A percentile compares a stretch with the other conserved stretches of the same genome.
phyloP scores from a whole-genome alignment of 257 asterid species.

The Solanum pinnatisectum region DNA sequence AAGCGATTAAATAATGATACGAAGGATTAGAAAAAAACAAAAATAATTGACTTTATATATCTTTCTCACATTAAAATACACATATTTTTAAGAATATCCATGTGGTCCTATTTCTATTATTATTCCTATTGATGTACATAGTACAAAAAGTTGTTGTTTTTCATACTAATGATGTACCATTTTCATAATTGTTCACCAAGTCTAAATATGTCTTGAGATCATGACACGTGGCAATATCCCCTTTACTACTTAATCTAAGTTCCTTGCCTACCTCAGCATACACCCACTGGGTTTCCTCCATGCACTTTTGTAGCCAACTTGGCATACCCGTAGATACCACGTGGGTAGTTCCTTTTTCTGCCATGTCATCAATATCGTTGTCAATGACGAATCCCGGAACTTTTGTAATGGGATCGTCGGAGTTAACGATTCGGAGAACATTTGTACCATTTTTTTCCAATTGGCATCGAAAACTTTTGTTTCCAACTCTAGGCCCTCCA shows the following conservation, averaged over 20 bases:
- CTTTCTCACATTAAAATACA: not conserved
- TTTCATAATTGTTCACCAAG: slow-evolving; percentile 33
- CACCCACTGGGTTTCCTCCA: slow-evolving; percentile 65
- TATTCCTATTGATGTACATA: not conserved
- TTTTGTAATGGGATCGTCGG: slow-evolving; percentile 63
- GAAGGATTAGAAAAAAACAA: not conserved
- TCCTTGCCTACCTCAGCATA: slow-evolving; percentile 87
- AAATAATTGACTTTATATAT: not conserved
- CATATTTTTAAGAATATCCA: not conserved
- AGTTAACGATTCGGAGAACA: slow-evolving; percentile 65
- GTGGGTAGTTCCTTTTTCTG: rapidly evolving
- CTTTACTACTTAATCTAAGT: slow-evolving; percentile 51
- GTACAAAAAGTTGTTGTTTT: not conserved
- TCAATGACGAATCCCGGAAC: slow-evolving; percentile 61
- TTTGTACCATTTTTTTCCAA: slow-evolving; percentile 55
- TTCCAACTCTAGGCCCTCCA: slow-evolving; percentile 86
- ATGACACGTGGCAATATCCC: slow-evolving; percentile 60
- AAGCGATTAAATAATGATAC: no score
- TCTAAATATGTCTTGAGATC: slow-evolving; percentile 76
- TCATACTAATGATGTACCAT: not conserved
- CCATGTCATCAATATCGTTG: not conserved
- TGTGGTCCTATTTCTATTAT: not conserved
- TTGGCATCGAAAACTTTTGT: slow-evolving; percentile 39
- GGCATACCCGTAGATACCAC: slow-evolving; percentile 8
- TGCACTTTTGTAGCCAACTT: slow-evolving; percentile 43